Evolutionary conservation across 176 grass and related monocot species (phyloP).

Genomic region (Oryza rufipogon): DNA sequence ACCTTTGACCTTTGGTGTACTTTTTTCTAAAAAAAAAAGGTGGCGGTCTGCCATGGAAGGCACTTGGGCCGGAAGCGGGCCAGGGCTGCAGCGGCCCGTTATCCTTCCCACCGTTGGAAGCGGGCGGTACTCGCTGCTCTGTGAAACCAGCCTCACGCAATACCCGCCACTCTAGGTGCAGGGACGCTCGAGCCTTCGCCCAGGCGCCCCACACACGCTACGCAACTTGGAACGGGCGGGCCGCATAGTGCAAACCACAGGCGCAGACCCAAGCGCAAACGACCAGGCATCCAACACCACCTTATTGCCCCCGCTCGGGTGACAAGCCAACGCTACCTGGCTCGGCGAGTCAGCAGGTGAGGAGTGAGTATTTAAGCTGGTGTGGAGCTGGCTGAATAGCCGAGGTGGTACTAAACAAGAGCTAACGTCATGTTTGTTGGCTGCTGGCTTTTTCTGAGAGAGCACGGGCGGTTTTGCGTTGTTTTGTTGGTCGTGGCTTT

Average conservation of each 20-base stretch:
- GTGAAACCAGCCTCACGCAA: slow-evolving; percentile 46
- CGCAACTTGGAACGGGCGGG: slow-evolving; percentile 41
- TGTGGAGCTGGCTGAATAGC: not conserved
- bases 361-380: not conserved
- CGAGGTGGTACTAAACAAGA: not conserved
- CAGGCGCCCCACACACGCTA: not conserved
- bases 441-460: no score
- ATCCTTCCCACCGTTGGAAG: slow-evolving; percentile 50
- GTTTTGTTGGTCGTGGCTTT: no score
- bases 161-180: slow-evolving; percentile 14
- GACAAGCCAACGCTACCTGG: not conserved
- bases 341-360: not conserved
- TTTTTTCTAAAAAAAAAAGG: not conserved
- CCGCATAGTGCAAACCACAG: not conserved
- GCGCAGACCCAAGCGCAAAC: not conserved
- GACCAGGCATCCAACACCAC: slow-evolving; percentile 30
- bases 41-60: slow-evolving; percentile 9
- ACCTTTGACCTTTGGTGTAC: no score
- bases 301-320: slow-evolving; percentile 6
- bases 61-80: not conserved
- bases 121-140: slow-evolving; percentile 53
- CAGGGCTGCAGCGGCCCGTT: not conserved
- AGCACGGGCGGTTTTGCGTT: no score
- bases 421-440: no score
- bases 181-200: not conserved